Evolutionary conservation across 106 monocot genomes (phyloP).

Genomic region (Dendrobium catenatum): DNA sequence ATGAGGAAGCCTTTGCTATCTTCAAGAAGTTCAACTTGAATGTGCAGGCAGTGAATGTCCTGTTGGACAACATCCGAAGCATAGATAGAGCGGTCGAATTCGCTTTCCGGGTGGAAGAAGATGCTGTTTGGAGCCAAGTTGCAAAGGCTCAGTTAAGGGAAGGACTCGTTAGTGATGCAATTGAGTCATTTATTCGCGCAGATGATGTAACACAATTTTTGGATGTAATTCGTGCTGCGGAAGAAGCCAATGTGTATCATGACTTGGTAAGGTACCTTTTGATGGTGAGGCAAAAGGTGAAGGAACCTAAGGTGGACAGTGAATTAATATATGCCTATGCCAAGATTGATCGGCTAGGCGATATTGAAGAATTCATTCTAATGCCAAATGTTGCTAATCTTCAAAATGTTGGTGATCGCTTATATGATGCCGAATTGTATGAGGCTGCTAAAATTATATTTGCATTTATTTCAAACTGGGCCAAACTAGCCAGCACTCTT

Average conservation of each 20-base stretch:
- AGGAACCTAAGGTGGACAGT: slow-evolving; percentile 90
- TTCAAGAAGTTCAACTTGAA: slow-evolving; percentile 98
- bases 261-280: slow-evolving; percentile 89
- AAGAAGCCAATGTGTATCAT: slow-evolving; percentile 82
- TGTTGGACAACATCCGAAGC: slow-evolving; percentile 83
- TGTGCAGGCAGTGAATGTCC: slow-evolving; percentile 88
- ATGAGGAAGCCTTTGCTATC: slow-evolving; percentile 97
- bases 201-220: slow-evolving; percentile 93
- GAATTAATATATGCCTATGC: slow-evolving; percentile 98
- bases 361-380: slow-evolving; percentile 96
- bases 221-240: slow-evolving; percentile 86
- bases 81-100: slow-evolving; percentile 93
- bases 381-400: slow-evolving; percentile 99
- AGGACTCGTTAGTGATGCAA: slow-evolving; percentile 92
- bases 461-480: slow-evolving; percentile 99
- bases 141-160: slow-evolving; percentile 91
- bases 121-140: slow-evolving; percentile 97
- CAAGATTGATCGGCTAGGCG: slow-evolving; percentile 86
- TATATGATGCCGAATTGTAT: slow-evolving; percentile 85
- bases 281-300: slow-evolving; percentile 91
- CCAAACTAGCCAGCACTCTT: slow-evolving; percentile 77
- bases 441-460: slow-evolving; percentile 99
- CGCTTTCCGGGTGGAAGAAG: slow-evolving; percentile 96
- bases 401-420: slow-evolving; percentile 88
- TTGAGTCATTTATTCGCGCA: slow-evolving; percentile 97